Evolutionary conservation across 352 stramenopile species (phyloP), one percentile per base, ranked within the genome.

Genomic region (Globisporangium echinulatum): DNA sequence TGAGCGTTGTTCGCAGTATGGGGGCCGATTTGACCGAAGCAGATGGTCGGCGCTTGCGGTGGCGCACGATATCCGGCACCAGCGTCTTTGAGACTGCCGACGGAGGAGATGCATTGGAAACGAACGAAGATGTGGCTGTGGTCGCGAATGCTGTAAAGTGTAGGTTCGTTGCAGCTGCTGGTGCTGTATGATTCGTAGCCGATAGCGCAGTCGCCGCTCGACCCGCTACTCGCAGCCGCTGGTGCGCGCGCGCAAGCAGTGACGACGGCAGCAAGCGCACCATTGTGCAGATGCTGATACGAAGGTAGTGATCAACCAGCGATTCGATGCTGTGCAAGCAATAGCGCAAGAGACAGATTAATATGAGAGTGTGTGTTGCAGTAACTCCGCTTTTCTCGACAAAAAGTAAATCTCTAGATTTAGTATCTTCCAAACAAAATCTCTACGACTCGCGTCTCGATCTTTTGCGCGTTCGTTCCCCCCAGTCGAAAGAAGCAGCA

Each of bases 211-310:
- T n/a, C 19, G 15, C 8, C 19, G 46, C 7, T 50, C 46, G 25
- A 33, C 25, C 25, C 25, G 25, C 25, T 33, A 33, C 25, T n/a
- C 15, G 46, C 40, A 10, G 2, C 17, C n/a, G 47, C 37, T 42
- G 55, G n/a, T 54, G 46, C 36, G 47, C 55, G 25, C 49, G 55
- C 11, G 44, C 37, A 36, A 61, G 38, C 7, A 50, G 13, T 44
- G 40, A 2, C 40, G 40, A 1, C 7, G 40, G 40, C 40, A 13
- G 40, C 9, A 61, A n/a, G 6, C 55, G 55, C 55, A n/a, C 8
- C 46, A 61, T 61, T 9, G n/a, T 37, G 51, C 44, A 3, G 17
- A 52, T 52, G 52, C 33, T n/a, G 39, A 7, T 33, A 33, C 25
- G 25, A 33, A 33, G 25, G 25, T 3, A 51, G 42, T 7, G 42